phyloP scores from a whole-genome alignment of 768 basidiomycete species.

The Harrya chromipes region DNA sequence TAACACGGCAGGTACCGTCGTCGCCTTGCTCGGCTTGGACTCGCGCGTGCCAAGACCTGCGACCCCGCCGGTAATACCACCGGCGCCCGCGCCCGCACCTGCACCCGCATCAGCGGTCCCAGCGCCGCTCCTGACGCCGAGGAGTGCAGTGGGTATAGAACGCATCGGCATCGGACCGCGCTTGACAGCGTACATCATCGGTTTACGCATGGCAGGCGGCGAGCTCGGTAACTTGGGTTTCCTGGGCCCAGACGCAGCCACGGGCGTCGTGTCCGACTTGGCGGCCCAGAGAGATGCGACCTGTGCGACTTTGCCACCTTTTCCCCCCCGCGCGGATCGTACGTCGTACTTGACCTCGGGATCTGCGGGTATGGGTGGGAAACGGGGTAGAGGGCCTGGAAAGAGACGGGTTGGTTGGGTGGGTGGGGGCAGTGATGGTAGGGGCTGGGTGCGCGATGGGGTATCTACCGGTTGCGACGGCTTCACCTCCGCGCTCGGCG shows the following conservation, averaged over 20 bases:
- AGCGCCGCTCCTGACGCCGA: not conserved
- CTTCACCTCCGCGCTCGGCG: conserved; percentile 16
- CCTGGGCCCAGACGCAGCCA: conserved; percentile 2
- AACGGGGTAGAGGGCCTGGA: conserved; percentile 31
- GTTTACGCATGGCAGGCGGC: conserved; percentile 10
- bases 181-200: conserved; percentile 7
- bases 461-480: not conserved
- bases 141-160: not conserved
- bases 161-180: conserved; percentile 8
- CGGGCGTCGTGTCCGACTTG: conserved; percentile 31
- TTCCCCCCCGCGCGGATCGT: conserved; percentile 73
- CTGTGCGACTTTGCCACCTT: conserved; percentile 69
- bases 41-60: conserved; percentile 16
- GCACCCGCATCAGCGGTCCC: not conserved
- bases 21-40: conserved; percentile 50
- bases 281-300: conserved; percentile 75
- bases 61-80: not conserved
- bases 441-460: not conserved
- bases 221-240: conserved; percentile 2
- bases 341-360: conserved; percentile 67
- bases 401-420: conserved; percentile 1
- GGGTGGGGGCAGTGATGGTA: not conserved
- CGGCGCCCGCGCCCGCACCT: not conserved
- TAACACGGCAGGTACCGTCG: conserved; percentile 63
- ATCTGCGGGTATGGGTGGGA: conserved; percentile 37